Evolutionary conservation across 257 asterid species (phyloP), one percentile per base, ranked within the genome.

Genomic region (Nicotiana undulata): DNA sequence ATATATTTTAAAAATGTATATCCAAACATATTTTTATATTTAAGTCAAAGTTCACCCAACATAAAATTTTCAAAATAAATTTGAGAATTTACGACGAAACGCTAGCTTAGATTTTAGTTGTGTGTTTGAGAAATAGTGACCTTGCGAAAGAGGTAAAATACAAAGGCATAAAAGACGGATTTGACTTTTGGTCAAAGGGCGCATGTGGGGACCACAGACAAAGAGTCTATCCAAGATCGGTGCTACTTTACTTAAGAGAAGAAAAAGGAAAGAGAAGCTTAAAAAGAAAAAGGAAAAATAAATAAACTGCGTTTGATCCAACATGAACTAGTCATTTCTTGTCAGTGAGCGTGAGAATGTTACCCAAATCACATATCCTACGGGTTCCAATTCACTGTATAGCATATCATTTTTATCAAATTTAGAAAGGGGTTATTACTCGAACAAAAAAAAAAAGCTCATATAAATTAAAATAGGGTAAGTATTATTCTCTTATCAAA

Each of bases 301-400:
- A 9, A 44, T 74, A 58, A 83, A 32, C 31, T 51, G 37, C 34
- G 81, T 80, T 76, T 75, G 88, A 81, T 85, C 88, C 88, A 66
- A 81, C 44, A 31, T 53, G 72, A 49, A 44, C 20, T 79, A 80
- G 76, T 32, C 68, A 82, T 75, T 13, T 49, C 28, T 59, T 85
- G 90, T 81, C 88, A 82, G 87, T 37, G 64, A 68, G 87, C 87
- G 86, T 79, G 86, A 83, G 87, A 87, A 85, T 87, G 88, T 85
- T 84, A 66, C 85, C 79, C 10, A 16, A 6, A 5, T 63, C 55
- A 20, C 20, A 34, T 44, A 6, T 59, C 18, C 20, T 10, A 55
- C 9, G 55, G 31, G 49, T 40, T 60, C 64, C 34, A 37, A 64
- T 68, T 17, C 17, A 61, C 6, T 70, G 63, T 4, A 29, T 11